Conservation (phyloP, 1,284 basidiomycete genomes). For the Mycosarcoma maydis region DNA sequence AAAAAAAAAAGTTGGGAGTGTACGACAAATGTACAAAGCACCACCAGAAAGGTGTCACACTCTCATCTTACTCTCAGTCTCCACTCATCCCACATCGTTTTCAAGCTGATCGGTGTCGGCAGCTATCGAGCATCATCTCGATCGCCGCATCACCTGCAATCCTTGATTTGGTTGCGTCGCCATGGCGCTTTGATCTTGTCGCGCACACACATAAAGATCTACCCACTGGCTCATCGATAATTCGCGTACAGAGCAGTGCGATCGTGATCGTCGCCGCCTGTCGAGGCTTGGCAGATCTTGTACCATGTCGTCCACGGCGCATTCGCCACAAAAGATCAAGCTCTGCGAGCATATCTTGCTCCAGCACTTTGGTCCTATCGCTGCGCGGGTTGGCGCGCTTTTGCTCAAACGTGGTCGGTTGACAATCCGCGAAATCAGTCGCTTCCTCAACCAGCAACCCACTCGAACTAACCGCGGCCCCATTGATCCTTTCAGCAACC, state of each 20-base stretch:
- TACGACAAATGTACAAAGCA: no score
- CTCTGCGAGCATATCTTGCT: slow-evolving; percentile 80
- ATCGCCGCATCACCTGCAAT: no score
- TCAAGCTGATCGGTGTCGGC: not conserved
- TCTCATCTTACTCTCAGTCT: slow-evolving; percentile 5
- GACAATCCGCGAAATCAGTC: slow-evolving; percentile 71
- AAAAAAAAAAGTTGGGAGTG: slow-evolving; percentile 22
- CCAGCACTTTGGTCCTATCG: slow-evolving; percentile 81
- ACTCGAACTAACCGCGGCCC: slow-evolving; percentile 36
- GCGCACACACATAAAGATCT: no score
- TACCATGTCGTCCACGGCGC: slow-evolving; percentile 36
- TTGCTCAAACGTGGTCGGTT: slow-evolving; percentile 87
- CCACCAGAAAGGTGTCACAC: no score
- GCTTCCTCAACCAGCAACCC: slow-evolving; percentile 51
- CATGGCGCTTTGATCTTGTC: no score
- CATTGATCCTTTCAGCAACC: slow-evolving; percentile 32
- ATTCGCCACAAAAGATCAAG: slow-evolving; percentile 61
- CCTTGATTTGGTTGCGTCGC: no score
- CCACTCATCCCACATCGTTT: not conserved
- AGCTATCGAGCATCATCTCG: not conserved
- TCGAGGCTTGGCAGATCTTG: not conserved
- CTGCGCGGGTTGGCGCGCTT: slow-evolving; percentile 77
- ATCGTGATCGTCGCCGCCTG: not conserved
- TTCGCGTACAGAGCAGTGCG: not conserved
- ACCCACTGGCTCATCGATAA: not conserved